These are phyloP conservation scores for Cytospora paraplurivora DNA, from an alignment of 2,329 filamentous ascomycete species.

Conservation along the genomic window DNA sequence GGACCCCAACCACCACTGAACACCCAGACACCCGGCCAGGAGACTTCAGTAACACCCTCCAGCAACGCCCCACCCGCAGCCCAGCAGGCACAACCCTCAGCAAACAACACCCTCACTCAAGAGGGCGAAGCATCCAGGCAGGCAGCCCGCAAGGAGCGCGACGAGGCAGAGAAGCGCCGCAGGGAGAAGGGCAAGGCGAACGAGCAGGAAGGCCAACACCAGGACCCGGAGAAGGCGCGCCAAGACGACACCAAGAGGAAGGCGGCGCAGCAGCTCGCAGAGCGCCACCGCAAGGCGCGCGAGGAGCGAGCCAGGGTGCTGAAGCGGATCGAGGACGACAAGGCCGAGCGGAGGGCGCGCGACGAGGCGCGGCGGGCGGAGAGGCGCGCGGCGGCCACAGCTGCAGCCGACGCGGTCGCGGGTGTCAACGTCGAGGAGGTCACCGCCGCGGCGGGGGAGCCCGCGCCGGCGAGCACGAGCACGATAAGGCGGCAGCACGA, in stretches of 20 bases:
- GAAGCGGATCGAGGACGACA: conserved; percentile 76
- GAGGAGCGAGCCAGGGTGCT: conserved; percentile 72
- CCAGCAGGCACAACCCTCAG: conserved; percentile 15
- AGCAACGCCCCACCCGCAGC: conserved; percentile 25
- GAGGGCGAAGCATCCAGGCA: conserved; percentile 42
- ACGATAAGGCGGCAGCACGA: conserved; percentile 33
- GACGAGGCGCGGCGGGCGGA: conserved; percentile 53
- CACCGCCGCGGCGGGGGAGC: conserved; percentile 35
- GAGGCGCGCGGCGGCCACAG: conserved; percentile 33
- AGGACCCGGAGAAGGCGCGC: conserved; percentile 28
- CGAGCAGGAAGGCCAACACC: conserved; percentile 43
- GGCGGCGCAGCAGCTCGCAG: conserved; percentile 59
- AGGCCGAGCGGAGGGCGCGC: conserved; percentile 63
- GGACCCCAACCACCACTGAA: conserved; percentile 22
- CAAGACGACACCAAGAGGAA: conserved; percentile 48
- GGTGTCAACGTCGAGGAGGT: conserved; percentile 37
- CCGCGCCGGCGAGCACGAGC: conserved; percentile 36
- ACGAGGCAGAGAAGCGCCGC: conserved; percentile 37
- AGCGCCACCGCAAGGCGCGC: conserved; percentile 64
- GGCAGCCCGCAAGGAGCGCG: conserved; percentile 51
- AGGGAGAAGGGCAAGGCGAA: conserved; percentile 46
- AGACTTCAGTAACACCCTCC: conserved; percentile 30
- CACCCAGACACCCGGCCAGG: conserved; percentile 31
- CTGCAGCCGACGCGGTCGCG: too few relatives aligned
- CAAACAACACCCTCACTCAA: conserved; percentile 1